These are phyloP conservation scores for Caryopteris hybrid DNA, from an alignment of 305 asterid genomes.

Conservation along the genomic window DNA sequence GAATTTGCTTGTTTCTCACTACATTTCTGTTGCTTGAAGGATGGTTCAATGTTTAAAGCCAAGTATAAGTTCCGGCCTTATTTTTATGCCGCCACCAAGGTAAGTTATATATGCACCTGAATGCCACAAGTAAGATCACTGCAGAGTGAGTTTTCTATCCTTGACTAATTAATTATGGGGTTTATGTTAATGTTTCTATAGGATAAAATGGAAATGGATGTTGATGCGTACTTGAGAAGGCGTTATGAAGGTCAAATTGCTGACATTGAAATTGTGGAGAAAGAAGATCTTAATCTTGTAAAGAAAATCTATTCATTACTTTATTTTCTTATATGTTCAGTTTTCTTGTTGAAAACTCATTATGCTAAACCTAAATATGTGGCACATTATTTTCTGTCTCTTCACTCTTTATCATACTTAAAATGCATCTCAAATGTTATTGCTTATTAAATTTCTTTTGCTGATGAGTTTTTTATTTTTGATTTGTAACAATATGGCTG, in stretches of 20 bases:
- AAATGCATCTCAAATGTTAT: conserved; percentile 1
- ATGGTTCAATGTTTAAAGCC: conserved; percentile 89
- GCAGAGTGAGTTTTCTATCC: neutral
- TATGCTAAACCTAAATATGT: neutral
- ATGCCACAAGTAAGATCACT: neutral
- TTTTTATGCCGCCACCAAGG: conserved; percentile 95
- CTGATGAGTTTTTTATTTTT: neutral
- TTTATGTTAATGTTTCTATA: conserved; percentile 23
- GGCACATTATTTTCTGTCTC: neutral
- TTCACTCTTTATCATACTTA: neutral
- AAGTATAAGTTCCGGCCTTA: conserved; percentile 92
- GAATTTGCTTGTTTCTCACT: neutral
- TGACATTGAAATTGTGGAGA: conserved; percentile 73
- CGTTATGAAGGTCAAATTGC: conserved; percentile 90
- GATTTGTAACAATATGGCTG: neutral
- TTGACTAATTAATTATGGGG: conserved; percentile 5
- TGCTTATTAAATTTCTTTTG: neutral
- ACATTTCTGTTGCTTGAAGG: conserved; percentile 46
- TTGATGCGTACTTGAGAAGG: conserved; percentile 90
- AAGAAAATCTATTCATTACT: conserved; percentile 25
- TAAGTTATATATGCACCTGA: conserved; percentile 16
- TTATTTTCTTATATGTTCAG: neutral
- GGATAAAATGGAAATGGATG: conserved; percentile 95
- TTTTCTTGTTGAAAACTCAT: neutral
- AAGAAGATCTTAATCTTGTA: conserved; percentile 96